Evolutionary conservation across 305 asterid genomes (phyloP).

Genomic region (Euphrasia arctica): DNA sequence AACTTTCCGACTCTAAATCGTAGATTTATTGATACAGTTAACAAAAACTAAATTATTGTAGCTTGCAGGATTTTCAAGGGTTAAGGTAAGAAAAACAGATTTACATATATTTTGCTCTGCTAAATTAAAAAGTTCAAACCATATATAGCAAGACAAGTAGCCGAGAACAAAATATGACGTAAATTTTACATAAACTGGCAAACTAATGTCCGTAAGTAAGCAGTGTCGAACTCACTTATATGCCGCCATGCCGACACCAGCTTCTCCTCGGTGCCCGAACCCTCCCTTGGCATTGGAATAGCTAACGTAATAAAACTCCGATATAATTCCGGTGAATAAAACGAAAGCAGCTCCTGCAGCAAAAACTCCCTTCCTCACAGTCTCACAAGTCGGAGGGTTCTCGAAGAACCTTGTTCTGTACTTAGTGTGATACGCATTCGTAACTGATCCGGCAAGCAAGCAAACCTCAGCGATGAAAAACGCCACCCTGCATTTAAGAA

Average conservation of each 20-base stretch:
- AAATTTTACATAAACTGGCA: slow-evolving; percentile 10
- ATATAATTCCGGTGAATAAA: slow-evolving; percentile 64
- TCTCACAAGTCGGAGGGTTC: slow-evolving; percentile 68
- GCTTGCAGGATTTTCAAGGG: no score
- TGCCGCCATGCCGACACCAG: slow-evolving; percentile 67
- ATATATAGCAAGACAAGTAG: slow-evolving; percentile 10
- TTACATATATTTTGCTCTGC: no score
- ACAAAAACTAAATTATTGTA: no score
- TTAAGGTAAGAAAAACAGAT: no score
- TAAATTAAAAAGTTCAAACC: no score
- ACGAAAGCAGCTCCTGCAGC: slow-evolving; percentile 92
- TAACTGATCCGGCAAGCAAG: slow-evolving; percentile 88
- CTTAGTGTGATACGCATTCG: slow-evolving; percentile 87
- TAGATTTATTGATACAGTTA: no score
- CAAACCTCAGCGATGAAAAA: slow-evolving; percentile 83
- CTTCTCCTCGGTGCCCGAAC: slow-evolving; percentile 43
- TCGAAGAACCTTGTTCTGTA: slow-evolving; percentile 44
- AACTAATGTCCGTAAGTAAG: not conserved
- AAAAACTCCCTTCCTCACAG: slow-evolving; percentile 82
- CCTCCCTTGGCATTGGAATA: slow-evolving; percentile 56
- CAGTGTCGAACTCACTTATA: slow-evolving; percentile 40
- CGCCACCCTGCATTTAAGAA: slow-evolving; percentile 72
- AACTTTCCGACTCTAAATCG: no score
- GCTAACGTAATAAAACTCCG: slow-evolving; percentile 62
- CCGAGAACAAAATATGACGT: slow-evolving; percentile 19